Conservation (phyloP, 139 green algal genomes). For the Ettlia oleoabundans region DNA sequence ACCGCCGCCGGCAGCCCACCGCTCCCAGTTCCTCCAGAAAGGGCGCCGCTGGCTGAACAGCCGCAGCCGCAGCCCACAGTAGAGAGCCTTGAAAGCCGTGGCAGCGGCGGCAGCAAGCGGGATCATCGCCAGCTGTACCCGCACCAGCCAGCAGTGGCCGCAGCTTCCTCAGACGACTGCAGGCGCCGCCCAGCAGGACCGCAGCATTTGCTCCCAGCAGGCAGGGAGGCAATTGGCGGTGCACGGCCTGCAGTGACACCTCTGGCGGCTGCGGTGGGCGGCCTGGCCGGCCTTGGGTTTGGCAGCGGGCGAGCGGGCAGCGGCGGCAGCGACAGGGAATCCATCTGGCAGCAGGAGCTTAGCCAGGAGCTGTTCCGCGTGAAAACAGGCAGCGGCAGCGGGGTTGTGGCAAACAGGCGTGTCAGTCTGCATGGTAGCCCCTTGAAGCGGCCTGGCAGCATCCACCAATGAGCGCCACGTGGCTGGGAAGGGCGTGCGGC, state of each 20-base stretch:
- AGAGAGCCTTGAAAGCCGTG: constrained; percentile 11
- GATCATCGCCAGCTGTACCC: not conserved
- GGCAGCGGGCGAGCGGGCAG: not conserved
- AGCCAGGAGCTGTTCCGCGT: constrained; percentile 24
- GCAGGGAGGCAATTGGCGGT: not conserved
- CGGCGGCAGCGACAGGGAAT: not conserved
- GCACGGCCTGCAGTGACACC: not conserved
- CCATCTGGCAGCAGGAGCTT: constrained; percentile 31
- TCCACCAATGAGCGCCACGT: not conserved
- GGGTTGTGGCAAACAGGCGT: not conserved
- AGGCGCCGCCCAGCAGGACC: not conserved
- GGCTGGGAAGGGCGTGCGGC: not conserved
- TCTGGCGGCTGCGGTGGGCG: constrained; percentile 3
- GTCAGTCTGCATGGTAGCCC: constrained; percentile 13
- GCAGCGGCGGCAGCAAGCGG: not conserved
- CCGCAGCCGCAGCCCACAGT: not conserved
- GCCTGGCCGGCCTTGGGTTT: constrained; percentile 10
- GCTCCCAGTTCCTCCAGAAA: too few species aligned
- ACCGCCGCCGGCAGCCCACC: not conserved
- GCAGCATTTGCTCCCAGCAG: too few species aligned
- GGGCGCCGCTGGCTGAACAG: not conserved
- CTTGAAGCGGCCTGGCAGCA: not conserved
- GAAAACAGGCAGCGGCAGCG: not conserved
- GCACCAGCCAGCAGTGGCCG: not conserved
- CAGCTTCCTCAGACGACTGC: not conserved